Percentiles rank a stretch among this genome's conserved stretches.
Conservation (phyloP, 176 grass and related monocot species). For the Bromus sterilis region DNA sequence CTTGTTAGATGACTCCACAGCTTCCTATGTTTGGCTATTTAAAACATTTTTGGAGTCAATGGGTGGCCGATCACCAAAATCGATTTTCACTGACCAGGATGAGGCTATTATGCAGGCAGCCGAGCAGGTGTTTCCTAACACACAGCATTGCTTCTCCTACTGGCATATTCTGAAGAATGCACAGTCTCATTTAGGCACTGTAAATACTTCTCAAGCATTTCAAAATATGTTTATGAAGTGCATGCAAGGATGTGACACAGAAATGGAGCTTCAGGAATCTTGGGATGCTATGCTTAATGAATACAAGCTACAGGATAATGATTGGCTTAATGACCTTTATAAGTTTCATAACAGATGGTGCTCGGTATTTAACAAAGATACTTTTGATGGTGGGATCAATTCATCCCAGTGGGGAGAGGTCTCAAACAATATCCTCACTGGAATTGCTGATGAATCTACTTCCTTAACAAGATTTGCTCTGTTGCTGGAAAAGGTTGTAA, state of each 20-base stretch:
- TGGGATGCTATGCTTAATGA: constrained; percentile 54
- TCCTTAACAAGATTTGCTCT: constrained; percentile 61
- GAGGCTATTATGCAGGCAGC: constrained; percentile 50
- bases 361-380: constrained; percentile 66
- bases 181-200: constrained; percentile 54
- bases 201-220: constrained; percentile 71
- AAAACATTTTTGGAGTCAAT: constrained; percentile 72
- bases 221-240: constrained; percentile 68
- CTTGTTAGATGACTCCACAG: constrained; percentile 66
- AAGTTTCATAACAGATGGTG: constrained; percentile 67
- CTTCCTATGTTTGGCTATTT: constrained; percentile 70
- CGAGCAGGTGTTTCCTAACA: constrained; percentile 56
- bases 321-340: constrained; percentile 55
- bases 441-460: constrained; percentile 70
- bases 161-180: constrained; percentile 77
- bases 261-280: constrained; percentile 57
- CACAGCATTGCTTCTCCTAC: constrained; percentile 60
- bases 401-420: constrained; percentile 69
- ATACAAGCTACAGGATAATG: constrained; percentile 57
- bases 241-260: constrained; percentile 63
- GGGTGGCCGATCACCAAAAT: constrained; percentile 53
- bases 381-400: constrained; percentile 83
- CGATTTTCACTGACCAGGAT: constrained; percentile 78
- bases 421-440: constrained; percentile 67
- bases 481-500: constrained; percentile 69